Conservation (phyloP, 768 basidiomycete species). For the Pisolithus marmoratus region DNA sequence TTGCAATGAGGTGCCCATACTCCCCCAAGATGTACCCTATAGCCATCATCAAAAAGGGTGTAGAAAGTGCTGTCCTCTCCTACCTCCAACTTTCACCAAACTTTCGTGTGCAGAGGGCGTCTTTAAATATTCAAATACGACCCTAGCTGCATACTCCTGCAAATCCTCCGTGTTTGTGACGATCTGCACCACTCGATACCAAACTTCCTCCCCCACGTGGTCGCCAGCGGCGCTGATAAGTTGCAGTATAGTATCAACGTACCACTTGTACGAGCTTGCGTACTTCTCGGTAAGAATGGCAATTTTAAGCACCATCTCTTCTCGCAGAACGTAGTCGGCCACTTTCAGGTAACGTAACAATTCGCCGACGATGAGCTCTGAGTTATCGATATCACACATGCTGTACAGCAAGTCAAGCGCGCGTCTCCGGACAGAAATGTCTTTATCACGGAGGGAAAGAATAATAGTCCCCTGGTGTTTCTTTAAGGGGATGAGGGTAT, state of each 20-base stretch:
- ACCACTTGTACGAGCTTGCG: conserved; percentile 97
- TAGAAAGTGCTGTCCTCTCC: conserved; percentile 12
- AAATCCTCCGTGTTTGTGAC: conserved; percentile 98
- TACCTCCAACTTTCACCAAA: conserved; percentile 93
- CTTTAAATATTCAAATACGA: conserved; percentile 84
- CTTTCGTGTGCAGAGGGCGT: conserved; percentile 86
- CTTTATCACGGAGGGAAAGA: conserved; percentile 89
- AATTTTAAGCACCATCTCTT: conserved; percentile 99
- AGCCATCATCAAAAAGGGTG: neutral
- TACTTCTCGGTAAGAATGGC: conserved; percentile 99
- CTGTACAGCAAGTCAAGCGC: conserved; percentile 95
- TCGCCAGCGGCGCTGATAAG: conserved; percentile 96
- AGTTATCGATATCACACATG: conserved; percentile 99
- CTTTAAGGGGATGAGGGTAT: conserved; percentile 89
- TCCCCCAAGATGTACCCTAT: conserved; percentile 94
- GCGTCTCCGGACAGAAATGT: conserved; percentile 91
- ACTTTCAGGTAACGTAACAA: conserved; percentile 88
- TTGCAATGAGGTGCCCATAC: conserved; percentile 96
- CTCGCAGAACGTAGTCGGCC: conserved; percentile 94
- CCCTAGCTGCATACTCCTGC: conserved; percentile 92
- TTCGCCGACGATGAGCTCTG: conserved; percentile 93
- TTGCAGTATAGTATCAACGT: conserved; percentile 95
- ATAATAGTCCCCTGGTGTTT: conserved; percentile 96
- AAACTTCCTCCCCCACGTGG: conserved; percentile 98
- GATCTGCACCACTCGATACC: conserved; percentile 98